Evolutionary conservation across 2,329 filamentous ascomycete species (phyloP).

Genomic region (Talaromyces sp.): DNA sequence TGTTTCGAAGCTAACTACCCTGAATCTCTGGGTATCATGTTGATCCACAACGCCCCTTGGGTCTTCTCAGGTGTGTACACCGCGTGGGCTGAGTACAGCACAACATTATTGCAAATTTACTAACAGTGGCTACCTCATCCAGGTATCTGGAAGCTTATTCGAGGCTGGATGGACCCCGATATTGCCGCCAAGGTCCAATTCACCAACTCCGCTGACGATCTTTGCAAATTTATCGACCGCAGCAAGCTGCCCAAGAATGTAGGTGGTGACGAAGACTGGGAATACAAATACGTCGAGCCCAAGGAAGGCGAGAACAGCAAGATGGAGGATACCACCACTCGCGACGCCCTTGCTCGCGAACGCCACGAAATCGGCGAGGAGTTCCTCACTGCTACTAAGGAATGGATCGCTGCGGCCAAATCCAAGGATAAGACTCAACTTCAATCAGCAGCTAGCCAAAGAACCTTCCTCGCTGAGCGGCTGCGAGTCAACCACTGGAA

Average conservation of each 20-base stretch:
- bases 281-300: slow-evolving; percentile 80
- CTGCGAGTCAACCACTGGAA: slow-evolving; percentile 81
- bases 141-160: slow-evolving; percentile 93
- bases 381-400: slow-evolving; percentile 72
- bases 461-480: slow-evolving; percentile 64
- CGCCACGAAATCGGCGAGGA: slow-evolving; percentile 67
- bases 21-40: slow-evolving; percentile 80
- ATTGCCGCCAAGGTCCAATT: slow-evolving; percentile 93
- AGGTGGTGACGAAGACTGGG: slow-evolving; percentile 80
- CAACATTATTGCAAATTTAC: slow-evolving; percentile 23
- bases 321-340: slow-evolving; percentile 67
- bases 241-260: slow-evolving; percentile 75
- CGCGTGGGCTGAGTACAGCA: slow-evolving; percentile 2
- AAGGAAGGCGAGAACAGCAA: slow-evolving; percentile 70
- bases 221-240: slow-evolving; percentile 72
- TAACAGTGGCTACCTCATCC: neutral
- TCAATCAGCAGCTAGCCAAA: slow-evolving; percentile 55
- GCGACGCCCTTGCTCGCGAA: slow-evolving; percentile 64
- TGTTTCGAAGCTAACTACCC: slow-evolving; percentile 98
- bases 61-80: slow-evolving; percentile 73
- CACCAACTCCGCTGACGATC: slow-evolving; percentile 74
- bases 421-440: slow-evolving; percentile 47
- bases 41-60: slow-evolving; percentile 95
- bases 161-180: slow-evolving; percentile 93
- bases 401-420: slow-evolving; percentile 67